Evolutionary conservation across 306 rosid species (phyloP).

Genomic region (Abrus pulchellus): DNA sequence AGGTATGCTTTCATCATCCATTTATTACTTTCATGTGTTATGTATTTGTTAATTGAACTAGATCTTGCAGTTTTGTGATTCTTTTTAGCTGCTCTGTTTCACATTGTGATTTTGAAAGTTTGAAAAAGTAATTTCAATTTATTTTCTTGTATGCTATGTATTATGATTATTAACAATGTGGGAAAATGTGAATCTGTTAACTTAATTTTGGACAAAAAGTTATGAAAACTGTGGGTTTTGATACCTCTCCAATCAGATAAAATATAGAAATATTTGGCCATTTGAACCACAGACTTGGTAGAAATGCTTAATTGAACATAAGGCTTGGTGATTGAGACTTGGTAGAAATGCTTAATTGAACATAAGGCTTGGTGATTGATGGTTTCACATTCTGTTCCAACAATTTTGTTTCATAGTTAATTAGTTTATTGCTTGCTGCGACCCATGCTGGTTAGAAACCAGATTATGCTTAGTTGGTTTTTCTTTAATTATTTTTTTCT

Average conservation of each 20-base stretch:
- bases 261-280: conserved; percentile 30
- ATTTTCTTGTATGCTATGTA: conserved; percentile 22
- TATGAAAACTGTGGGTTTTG: conserved; percentile 18
- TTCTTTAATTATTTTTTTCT: not conserved
- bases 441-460: not conserved
- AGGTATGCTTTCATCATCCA: conserved; percentile 63
- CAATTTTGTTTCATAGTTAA: not conserved
- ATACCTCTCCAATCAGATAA: conserved; percentile 1
- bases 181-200: conserved; percentile 26
- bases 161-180: conserved; percentile 32
- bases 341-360: conserved; percentile 36
- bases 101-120: conserved; percentile 7
- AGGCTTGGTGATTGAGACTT: conserved; percentile 6
- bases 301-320: conserved; percentile 38
- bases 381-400: conserved; percentile 15
- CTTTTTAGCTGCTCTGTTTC: conserved; percentile 27
- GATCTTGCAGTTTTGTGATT: conserved; percentile 33
- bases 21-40: conserved; percentile 39
- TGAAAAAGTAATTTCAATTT: conserved; percentile 7
- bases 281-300: conserved; percentile 14
- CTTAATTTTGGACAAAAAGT: not conserved
- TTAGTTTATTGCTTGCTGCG: conserved; percentile 15
- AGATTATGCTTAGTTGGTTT: conserved; percentile 1
- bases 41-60: conserved; percentile 31
- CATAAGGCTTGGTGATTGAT: conserved; percentile 13